Base-by-base conservation (phyloP, 73 alveolate species). In the Paramecium primaurelia region DNA sequence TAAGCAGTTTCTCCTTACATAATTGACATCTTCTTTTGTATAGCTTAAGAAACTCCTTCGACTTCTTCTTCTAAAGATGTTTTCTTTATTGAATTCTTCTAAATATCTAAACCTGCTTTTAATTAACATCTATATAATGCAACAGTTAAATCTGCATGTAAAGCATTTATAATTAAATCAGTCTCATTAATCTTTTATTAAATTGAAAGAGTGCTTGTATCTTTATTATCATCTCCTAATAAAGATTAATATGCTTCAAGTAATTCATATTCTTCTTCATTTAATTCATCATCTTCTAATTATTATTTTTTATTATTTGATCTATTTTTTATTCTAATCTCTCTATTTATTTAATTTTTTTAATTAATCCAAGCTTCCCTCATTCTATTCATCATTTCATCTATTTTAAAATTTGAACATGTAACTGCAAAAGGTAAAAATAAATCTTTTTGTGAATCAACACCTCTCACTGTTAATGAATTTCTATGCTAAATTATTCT, bases 261-360 rank as follows among this genome's bases (percentile, higher is more conserved):
- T 32, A 97, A 96, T 93, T 97, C 99, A 64, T 94, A 93, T 83
- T 97, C 97, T 86, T 97, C 99, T 80, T 98, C 99, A 58, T 96
- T 97, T 69, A 94, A 92, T 69, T 97, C 96, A 93, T 98, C 99
- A 30, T 96, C 97, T 59, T 97, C 99, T 20, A 97, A 92, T 58
- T 93, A 88, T 22, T 95, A 95, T 86, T 94, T 40, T 86, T 77
- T 64, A 26, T 37, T 58, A n/a, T 87, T 87, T 64, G 89, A 38
- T 73, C 88, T 95, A 75, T 93, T 98, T 51, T 95, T 84, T 28
- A 95, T 36, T 93, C 95, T 97, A 96, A 93, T 97, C 94, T 86
- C 96, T 93, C 93, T 95, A 94, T 30, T 96, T 60, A 86, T 93
- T 92, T 45, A 96, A 94, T 36, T 96, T 98, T 97, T 97, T 88